phyloP scores from a whole-genome alignment of 495 filamentous ascomycete genomes.

The Daldinia bambusicola region DNA sequence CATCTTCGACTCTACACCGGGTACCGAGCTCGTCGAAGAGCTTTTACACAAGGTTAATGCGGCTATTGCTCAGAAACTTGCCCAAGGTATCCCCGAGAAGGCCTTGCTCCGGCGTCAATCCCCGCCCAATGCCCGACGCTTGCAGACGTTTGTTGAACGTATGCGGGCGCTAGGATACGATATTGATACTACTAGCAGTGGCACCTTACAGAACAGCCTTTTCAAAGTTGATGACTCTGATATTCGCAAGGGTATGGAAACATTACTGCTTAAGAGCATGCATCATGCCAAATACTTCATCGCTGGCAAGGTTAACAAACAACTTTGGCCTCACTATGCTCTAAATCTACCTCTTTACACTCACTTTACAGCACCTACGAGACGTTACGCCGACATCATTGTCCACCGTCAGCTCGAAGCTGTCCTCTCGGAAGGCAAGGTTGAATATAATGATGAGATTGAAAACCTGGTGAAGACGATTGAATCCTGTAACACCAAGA shows the following conservation, averaged over 20 bases:
- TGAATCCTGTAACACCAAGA: constrained; percentile 98
- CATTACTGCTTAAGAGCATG: constrained; percentile 91
- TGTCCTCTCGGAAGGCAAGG: constrained; percentile 80
- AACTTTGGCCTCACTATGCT: constrained; percentile 85
- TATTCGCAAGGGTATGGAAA: constrained; percentile 97
- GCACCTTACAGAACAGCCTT: constrained; percentile 88
- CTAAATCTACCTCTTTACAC: constrained; percentile 95
- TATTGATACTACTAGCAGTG: constrained; percentile 89
- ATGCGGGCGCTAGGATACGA: constrained; percentile 92
- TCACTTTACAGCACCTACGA: constrained; percentile 95
- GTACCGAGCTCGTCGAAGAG: constrained; percentile 95
- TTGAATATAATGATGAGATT: constrained; percentile 89
- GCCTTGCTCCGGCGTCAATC: constrained; percentile 89
- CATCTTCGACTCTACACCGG: constrained; percentile 89
- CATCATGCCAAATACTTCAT: constrained; percentile 95
- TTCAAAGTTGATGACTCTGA: constrained; percentile 89
- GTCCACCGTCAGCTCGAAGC: constrained; percentile 96
- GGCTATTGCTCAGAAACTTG: constrained; percentile 87
- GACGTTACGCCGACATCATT: constrained; percentile 93
- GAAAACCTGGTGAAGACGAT: constrained; percentile 91
- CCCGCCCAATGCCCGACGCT: constrained; percentile 83
- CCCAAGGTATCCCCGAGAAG: constrained; percentile 83
- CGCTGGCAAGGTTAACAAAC: constrained; percentile 74
- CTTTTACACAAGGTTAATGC: constrained; percentile 89
- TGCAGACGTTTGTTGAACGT: constrained; percentile 89